Conservation (phyloP, 352 stramenopile genomes). For the Pythium insidiosum region DNA sequence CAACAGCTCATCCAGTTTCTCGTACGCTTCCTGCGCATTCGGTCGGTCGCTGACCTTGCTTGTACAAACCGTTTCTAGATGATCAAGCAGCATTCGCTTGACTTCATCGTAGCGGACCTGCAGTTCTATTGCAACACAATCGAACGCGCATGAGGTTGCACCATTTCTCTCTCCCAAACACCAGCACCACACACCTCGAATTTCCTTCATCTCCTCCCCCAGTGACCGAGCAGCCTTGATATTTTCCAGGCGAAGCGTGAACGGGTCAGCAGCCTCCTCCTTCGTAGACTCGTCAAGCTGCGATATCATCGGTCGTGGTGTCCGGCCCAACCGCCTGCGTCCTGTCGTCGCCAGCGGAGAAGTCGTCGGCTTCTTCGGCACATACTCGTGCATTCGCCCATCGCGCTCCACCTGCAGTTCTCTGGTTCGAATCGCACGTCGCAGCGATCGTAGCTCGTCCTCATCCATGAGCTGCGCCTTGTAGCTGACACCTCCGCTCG, state of each 20-base stretch:
- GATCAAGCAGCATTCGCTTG: constrained; percentile 49
- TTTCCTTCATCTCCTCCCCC: no score
- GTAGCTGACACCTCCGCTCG: constrained; percentile 21
- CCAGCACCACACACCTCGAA: no score
- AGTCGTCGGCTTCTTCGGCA: constrained; percentile 19
- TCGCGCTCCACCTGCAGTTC: constrained; percentile 31
- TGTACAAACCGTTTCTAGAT: constrained; percentile 37
- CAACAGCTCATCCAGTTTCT: constrained; percentile 44
- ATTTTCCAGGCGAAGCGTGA: no score
- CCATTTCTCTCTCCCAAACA: constrained; percentile 10
- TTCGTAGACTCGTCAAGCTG: no score
- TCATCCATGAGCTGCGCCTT: constrained; percentile 50
- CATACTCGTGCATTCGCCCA: constrained; percentile 40
- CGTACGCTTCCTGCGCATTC: constrained; percentile 34
- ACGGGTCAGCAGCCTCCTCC: no score
- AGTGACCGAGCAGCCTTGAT: no score
- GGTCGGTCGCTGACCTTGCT: constrained; percentile 43
- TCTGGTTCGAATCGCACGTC: constrained; percentile 24
- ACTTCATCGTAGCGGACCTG: constrained; percentile 41
- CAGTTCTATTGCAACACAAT: constrained; percentile 36
- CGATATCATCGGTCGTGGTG: no score
- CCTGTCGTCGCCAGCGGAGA: not conserved
- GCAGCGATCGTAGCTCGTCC: constrained; percentile 31
- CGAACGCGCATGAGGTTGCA: constrained; percentile 28
- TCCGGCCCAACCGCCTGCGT: no score